Base-by-base conservation (phyloP, 345 rosid genomes). In the Carallia pectinifolia region DNA sequence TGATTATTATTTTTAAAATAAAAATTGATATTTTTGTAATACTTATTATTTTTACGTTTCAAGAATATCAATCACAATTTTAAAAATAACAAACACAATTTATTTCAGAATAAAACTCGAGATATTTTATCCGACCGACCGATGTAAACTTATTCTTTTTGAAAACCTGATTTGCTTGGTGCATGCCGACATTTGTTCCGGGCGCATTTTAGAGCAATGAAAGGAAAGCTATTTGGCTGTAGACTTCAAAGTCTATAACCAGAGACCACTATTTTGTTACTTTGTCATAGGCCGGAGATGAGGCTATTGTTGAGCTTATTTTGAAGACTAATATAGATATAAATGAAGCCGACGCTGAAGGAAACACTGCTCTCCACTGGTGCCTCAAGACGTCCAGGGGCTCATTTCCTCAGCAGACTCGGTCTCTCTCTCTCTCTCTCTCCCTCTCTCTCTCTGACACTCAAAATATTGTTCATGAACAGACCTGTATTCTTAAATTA, bases 311-410 rank as follows among this genome's bases (percentile, higher is more conserved):
- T 67, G 82, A 88, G 72, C 78, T 90, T 76, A 88, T 90, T 73
- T 66, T 92, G 71, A 85, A 88, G 82, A 81, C 85, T 31, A 75
- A 80, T 76, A 72, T 77, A 7, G 84, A 87, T 66, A 72, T n/a
- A 36, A 87, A 87, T 56, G 96, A 83, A 59, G 82, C 72, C 38
- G 92, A 92, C 81, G 79, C 85, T 68, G 89, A 90, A 36, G 96
- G 90, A 50, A 87, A 88, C 76, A 66, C 94, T 76, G 89, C 91
- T 30, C 89, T 92, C 71, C 96, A 86, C 66, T 92, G 92, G 76
- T 83, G 84, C 71, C 78, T 92, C 60, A 87, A 81, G 81, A 80
- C 85, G 37, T 74, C 85, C 15, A 82, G 81, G 79, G 81, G 77
- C 77, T 76, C 89, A 8, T 77, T 72, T 78, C 79, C 82, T 62